phyloP scores from a whole-genome alignment of 2,329 filamentous ascomycete genomes.

The Penicillium paneum region DNA sequence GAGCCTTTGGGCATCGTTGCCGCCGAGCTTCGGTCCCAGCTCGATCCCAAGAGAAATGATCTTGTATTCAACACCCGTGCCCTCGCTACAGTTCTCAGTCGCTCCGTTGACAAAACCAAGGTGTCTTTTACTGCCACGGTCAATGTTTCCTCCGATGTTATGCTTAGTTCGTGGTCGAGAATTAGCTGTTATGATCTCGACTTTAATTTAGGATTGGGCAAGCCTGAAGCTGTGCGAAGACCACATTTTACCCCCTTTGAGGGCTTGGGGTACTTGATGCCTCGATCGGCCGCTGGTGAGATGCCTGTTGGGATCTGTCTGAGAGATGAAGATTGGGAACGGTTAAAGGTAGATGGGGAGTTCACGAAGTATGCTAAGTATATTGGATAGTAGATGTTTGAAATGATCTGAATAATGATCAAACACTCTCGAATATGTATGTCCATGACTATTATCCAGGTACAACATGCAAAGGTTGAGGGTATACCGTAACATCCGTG shows the following conservation, averaged over 20 bases:
- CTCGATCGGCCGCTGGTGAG: conserved; percentile 43
- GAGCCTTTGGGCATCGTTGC: conserved; percentile 37
- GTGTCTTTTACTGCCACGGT: conserved; percentile 29
- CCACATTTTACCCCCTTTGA: conserved; percentile 49
- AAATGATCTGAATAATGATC: background rate
- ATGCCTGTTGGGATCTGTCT: conserved; percentile 48
- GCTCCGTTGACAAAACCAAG: conserved; percentile 33
- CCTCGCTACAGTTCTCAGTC: conserved; percentile 42
- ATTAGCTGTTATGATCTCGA: conserved; percentile 47
- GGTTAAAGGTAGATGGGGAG: conserved; percentile 43
- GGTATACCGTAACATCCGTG: background rate
- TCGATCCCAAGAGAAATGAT: conserved; percentile 31
- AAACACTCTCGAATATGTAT: background rate
- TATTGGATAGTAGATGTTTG: conserved; percentile 27
- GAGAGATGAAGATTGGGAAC: conserved; percentile 48
- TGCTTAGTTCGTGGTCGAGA: conserved; percentile 56
- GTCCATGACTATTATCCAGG: background rate
- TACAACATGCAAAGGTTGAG: background rate
- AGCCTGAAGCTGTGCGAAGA: conserved; percentile 48
- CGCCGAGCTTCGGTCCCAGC: conserved; percentile 38
- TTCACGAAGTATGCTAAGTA: conserved; percentile 42
- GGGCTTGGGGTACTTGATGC: conserved; percentile 52
- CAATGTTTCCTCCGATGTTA: conserved; percentile 45
- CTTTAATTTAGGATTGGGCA: conserved; percentile 47
- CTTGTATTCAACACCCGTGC: conserved; percentile 38